Evolutionary conservation across 805 yeast species (phyloP).

Genomic region (Schwanniomyces pseudopolymorphus): DNA sequence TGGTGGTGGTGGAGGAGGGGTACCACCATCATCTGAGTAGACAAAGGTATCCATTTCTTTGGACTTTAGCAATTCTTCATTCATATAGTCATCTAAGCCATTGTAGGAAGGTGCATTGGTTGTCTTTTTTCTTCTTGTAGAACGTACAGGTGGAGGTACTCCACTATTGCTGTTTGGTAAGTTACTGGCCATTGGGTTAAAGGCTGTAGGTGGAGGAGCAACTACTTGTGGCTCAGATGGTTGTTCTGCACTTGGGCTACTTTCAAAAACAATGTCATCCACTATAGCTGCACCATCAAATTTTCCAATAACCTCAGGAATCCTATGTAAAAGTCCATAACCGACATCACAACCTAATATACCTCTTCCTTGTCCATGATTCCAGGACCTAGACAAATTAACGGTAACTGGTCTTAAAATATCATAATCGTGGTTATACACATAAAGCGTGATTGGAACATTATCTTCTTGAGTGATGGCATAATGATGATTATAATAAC

Average conservation of each 20-base stretch:
- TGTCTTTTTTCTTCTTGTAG: constrained; percentile 29
- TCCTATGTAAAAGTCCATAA: constrained; percentile 81
- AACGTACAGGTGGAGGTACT: constrained; percentile 19
- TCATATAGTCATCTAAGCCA: constrained; percentile 40
- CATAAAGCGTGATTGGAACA: constrained; percentile 47
- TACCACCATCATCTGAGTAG: constrained; percentile 5
- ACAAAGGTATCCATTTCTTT: constrained; percentile 30
- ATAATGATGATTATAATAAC: constrained; percentile 50
- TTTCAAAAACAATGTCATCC: constrained; percentile 36
- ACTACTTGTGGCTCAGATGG: constrained; percentile 8
- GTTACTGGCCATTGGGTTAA: constrained; percentile 12
- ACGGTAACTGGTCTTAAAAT: constrained; percentile 84
- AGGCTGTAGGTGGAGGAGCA: constrained; percentile 9
- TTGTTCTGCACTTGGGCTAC: constrained; percentile 18
- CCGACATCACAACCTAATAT: constrained; percentile 93
- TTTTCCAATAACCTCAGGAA: constrained; percentile 67
- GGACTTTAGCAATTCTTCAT: constrained; percentile 43
- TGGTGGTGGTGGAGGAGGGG: constrained; percentile 36
- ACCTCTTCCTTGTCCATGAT: constrained; percentile 62
- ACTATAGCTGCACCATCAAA: constrained; percentile 37
- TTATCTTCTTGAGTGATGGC: constrained; percentile 31
- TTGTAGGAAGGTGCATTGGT: constrained; percentile 18
- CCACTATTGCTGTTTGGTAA: constrained; percentile 7
- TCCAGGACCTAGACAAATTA: constrained; percentile 64
- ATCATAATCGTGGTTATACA: constrained; percentile 86